Evolutionary conservation across 192 early-diverging fungal species (phyloP), one percentile per base, ranked within the genome.

Genomic region (Thoreauomyces humboldtii): DNA sequence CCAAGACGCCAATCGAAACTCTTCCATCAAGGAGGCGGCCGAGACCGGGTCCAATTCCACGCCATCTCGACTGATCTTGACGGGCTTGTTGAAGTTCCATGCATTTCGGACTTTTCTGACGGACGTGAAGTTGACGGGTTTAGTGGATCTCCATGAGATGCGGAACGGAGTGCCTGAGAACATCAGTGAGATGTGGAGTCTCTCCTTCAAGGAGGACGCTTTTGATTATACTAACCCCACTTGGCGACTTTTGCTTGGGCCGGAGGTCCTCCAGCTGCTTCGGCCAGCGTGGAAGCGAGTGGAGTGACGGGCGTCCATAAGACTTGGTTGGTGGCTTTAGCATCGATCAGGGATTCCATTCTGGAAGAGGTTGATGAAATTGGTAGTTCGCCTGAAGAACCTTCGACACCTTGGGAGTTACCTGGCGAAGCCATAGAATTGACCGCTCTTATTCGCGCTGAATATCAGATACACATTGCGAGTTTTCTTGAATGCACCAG

Each of bases 391-490:
- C n/a, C n/a, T n/a, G n/a, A n/a, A n/a, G n/a, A n/a, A n/a, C n/a
- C n/a, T n/a, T n/a, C n/a, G n/a, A n/a, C n/a, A n/a, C n/a, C n/a
- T n/a, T 4, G 19, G n/a, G n/a, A n/a, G n/a, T n/a, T 28, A 61
- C 59, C 63, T 33, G 15, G 69, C 69, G 37, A 37, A 59, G 1
- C 69, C 69, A 43, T 71, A 65, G 33, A 71, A 71, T 38, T 65
- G 65, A 1, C 69, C 63, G 35, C 22, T 42, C 31, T 62, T 65
- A 36, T 71, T 71, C 19, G 69, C 69, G 22, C 47, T 42, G 29
- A 71, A 71, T n/a, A 71, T 70, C 15, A 71, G 65, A 25, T 70
- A 71, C n/a, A 71, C 69, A 28, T 65, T 33, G 1, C 27, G 12
- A 31, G 69, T 45, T 21, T 61, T 71, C 65, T 69, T 28, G 41